phyloP scores from a whole-genome alignment of 2,329 filamentous ascomycete genomes.

The Colletotrichum sp. region DNA sequence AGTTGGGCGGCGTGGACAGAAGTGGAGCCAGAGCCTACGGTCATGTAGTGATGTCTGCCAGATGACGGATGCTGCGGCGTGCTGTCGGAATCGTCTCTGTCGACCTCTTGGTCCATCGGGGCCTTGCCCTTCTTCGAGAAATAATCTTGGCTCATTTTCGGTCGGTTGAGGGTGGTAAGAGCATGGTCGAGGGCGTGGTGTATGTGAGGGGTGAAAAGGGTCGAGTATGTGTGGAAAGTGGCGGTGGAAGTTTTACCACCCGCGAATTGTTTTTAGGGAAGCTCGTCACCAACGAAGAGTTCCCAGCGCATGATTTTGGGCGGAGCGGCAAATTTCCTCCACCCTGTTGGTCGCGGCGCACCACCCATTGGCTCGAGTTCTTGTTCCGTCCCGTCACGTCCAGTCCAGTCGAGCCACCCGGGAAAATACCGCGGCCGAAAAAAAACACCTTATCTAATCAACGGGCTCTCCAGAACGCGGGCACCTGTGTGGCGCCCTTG shows the following conservation, averaged over 20 bases:
- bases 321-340: constrained; percentile 32
- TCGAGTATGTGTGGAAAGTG: neutral
- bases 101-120: constrained; percentile 36
- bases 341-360: constrained; percentile 24
- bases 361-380: constrained; percentile 31
- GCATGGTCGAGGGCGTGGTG: constrained; percentile 36
- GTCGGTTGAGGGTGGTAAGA: constrained; percentile 28
- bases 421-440: constrained; percentile 22
- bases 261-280: constrained; percentile 20
- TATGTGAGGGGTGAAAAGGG: neutral
- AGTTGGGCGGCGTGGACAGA: constrained; percentile 83
- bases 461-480: neutral
- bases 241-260: constrained; percentile 8
- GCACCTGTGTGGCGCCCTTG: neutral
- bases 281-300: constrained; percentile 4
- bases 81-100: constrained; percentile 28
- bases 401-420: constrained; percentile 23
- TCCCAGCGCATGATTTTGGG: constrained; percentile 32
- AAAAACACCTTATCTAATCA: constrained; percentile 30
- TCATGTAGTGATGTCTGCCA: constrained; percentile 71
- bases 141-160: constrained; percentile 67
- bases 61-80: constrained; percentile 29
- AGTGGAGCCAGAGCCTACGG: constrained; percentile 81
- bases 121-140: constrained; percentile 60
- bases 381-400: neutral